Conservation (phyloP, 331 rosid genomes). For the Phaseolus coccineus region DNA sequence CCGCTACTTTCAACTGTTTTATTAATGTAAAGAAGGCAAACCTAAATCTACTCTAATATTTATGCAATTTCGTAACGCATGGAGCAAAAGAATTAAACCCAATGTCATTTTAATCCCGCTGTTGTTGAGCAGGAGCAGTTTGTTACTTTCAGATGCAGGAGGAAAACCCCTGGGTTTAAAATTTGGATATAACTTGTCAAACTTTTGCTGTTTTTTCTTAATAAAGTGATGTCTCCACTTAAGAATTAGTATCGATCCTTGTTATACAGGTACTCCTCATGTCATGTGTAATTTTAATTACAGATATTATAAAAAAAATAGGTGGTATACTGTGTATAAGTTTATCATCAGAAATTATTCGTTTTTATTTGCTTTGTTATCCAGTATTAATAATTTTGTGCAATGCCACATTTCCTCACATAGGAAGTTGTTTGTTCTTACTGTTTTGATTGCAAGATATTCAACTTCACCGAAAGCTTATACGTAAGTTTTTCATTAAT, state of each 20-base stretch:
- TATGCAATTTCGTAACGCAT: not conserved
- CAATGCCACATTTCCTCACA: slow-evolving; percentile 1
- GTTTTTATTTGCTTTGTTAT: slow-evolving; percentile 4
- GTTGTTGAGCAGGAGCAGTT: slow-evolving; percentile 48
- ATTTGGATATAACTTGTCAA: not conserved
- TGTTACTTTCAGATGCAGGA: slow-evolving; percentile 37
- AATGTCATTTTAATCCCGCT: slow-evolving; percentile 9
- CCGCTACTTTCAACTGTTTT: not conserved
- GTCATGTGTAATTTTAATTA: not conserved
- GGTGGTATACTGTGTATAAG: not conserved
- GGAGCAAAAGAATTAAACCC: not conserved
- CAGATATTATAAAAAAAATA: not conserved
- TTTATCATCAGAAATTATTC: not conserved
- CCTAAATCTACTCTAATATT: not conserved
- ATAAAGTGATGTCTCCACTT: not conserved
- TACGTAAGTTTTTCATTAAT: not conserved
- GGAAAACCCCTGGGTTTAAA: not conserved
- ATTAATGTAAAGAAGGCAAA: not conserved
- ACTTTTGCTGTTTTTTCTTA: slow-evolving; percentile 6
- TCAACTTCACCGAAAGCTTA: not conserved
- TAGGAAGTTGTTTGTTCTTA: not conserved
- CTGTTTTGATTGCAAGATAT: not conserved
- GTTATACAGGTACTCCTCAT: not conserved
- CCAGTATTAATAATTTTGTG: not conserved
- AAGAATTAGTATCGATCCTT: not conserved